These are phyloP conservation scores for Suillus lakei DNA, from an alignment of 768 basidiomycete species.

Conservation along the genomic window DNA sequence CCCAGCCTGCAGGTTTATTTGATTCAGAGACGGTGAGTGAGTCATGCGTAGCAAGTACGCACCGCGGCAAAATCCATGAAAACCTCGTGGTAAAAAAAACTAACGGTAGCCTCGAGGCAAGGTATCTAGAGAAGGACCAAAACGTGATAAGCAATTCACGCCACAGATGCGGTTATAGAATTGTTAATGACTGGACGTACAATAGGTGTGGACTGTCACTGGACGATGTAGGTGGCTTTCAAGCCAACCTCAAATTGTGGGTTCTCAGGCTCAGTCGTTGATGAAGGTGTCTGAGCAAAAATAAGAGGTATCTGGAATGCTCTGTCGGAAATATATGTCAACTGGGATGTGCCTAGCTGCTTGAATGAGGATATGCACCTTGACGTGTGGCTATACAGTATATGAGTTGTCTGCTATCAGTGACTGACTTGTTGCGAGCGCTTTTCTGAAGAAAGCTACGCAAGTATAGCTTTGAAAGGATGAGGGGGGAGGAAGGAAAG, in stretches of 20 bases:
- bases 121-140: neutral
- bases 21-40: neutral
- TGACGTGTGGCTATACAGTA: conserved; percentile 14
- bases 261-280: neutral
- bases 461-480: neutral
- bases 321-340: conserved; percentile 2
- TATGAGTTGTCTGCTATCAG: neutral
- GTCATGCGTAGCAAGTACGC: neutral
- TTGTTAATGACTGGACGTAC: neutral
- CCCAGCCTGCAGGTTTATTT: conserved; percentile 15
- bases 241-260: neutral
- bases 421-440: neutral
- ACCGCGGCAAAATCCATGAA: conserved; percentile 15
- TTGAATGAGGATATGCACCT: conserved; percentile 15
- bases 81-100: conserved; percentile 1
- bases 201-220: neutral
- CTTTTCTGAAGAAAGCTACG: neutral
- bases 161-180: neutral
- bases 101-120: conserved; percentile 2
- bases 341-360: conserved; percentile 6
- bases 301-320: neutral
- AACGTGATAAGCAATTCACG: conserved; percentile 11
- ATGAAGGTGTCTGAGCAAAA: neutral
- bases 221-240: neutral
- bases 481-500: conserved; percentile 11